These are phyloP conservation scores for Cryptococcus sp. DNA, from an alignment of 1,284 basidiomycete genomes.

Conservation along the genomic window DNA sequence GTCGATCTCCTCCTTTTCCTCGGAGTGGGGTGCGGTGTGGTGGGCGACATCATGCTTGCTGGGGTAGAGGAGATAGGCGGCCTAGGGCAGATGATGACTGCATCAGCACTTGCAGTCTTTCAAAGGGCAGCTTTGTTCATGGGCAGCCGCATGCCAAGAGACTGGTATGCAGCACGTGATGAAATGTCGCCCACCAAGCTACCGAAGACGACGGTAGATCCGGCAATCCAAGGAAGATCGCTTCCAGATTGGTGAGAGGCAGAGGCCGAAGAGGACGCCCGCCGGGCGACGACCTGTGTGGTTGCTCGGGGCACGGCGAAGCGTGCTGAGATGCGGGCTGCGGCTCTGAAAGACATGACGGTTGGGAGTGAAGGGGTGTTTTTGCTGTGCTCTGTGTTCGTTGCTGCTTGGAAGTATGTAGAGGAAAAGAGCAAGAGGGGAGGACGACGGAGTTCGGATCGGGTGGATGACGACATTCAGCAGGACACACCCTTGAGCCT, in stretches of 20 bases:
- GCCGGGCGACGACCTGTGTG: constrained; percentile 9
- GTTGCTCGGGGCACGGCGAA: neutral
- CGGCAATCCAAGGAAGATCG: constrained; percentile 20
- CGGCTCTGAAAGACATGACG: neutral
- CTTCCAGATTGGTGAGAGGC: constrained; percentile 1
- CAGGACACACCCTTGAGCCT: too few relatives aligned
- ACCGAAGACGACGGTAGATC: constrained; percentile 22
- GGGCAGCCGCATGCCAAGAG: neutral
- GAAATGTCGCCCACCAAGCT: constrained; percentile 20
- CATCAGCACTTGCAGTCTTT: neutral
- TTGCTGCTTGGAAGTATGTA: too few relatives aligned
- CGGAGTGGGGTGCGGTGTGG: constrained; percentile 7
- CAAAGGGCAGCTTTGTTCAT: neutral
- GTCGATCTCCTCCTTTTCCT: constrained; percentile 10
- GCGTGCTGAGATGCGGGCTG: neutral
- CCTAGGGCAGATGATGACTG: neutral
- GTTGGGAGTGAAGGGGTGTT: too few relatives aligned
- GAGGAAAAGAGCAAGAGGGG: too few relatives aligned
- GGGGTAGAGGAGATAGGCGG: constrained; percentile 22
- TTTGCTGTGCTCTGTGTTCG: too few relatives aligned
- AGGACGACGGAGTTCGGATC: too few relatives aligned
- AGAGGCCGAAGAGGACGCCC: constrained; percentile 15
- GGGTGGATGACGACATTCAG: too few relatives aligned
- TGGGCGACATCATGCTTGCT: constrained; percentile 10
- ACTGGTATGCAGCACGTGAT: too few relatives aligned